Evolutionary conservation across 192 early-diverging fungal genomes (phyloP), one percentile per base, ranked within the genome.

Genomic region (Coemansia sp.): DNA sequence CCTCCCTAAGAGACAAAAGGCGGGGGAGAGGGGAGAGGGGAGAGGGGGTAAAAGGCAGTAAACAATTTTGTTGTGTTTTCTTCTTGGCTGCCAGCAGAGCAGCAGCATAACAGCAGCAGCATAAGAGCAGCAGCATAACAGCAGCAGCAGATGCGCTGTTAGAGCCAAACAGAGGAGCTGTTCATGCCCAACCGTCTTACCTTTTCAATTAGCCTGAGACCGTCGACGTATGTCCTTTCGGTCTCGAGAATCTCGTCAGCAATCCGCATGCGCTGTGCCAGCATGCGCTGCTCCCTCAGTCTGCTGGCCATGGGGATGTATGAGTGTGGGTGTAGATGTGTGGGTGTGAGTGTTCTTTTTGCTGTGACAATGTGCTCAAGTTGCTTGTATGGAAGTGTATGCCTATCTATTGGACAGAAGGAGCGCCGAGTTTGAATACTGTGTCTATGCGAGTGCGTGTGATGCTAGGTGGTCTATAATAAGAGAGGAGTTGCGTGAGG

Each of bases 171-270:
- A 49, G 20, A 12, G 14, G 57, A 26, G 57, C 57, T 53, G 51
- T 7, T 26, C 10, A 12, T 53, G 51, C 34, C 16, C 30, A 23
- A 15, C 35, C 51, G 48, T 8, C 77, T 48, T 80, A 77, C 75
- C 72, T 73, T 75, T 72, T 85, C 78, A 49, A 85, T 78, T 18
- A 85, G 67, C 30, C 56, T 65, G 68, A 97, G 81, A 35, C 92
- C 90, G 38, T 88, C 81, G 5, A 97, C 94, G 77, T 97, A 97
- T 4, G 93, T 91, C 62, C 84, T 58, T 78, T 97, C 95, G 2
- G 95, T 94, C 44, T 86, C 76, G 41, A 95, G 69, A 20, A 97
- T 92, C 77, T 97, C 95, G 20, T 81, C 85, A 5, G 90, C 85
- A 49, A 97, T 88, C 39, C 84, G 78, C 60, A 80, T 73, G 23